phyloP scores from a whole-genome alignment of 1,139 yeast genomes.

The Candida albicans region DNA sequence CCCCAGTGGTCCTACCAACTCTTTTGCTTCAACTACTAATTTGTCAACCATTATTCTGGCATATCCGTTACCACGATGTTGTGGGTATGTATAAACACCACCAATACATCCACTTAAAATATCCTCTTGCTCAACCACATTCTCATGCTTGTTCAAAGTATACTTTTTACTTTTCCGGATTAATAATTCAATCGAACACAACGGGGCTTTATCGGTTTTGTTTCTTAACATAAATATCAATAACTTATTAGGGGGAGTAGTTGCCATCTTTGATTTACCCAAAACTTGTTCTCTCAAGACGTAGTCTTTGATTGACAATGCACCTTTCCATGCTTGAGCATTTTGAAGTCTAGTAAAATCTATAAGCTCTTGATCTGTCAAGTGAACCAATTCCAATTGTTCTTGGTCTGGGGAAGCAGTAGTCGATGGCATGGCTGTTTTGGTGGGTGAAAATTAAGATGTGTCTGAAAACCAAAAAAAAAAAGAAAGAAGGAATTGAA shows the following conservation, averaged over 20 bases:
- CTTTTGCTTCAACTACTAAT: slow-evolving; percentile 28
- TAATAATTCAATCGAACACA: slow-evolving; percentile 41
- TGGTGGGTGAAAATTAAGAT: not conserved
- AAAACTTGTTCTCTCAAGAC: slow-evolving; percentile 49
- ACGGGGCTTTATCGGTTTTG: slow-evolving; percentile 21
- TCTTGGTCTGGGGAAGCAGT: slow-evolving; percentile 8
- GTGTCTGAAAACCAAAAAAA: too few species aligned
- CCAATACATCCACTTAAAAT: slow-evolving; percentile 59
- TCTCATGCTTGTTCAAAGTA: slow-evolving; percentile 15
- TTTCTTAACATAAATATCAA: slow-evolving; percentile 31
- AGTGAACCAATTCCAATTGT: slow-evolving; percentile 21
- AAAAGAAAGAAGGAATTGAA: not conserved
- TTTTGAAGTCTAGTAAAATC: slow-evolving; percentile 51
- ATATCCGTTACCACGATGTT: slow-evolving; percentile 63
- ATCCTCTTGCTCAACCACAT: slow-evolving; percentile 18
- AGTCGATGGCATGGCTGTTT: slow-evolving; percentile 11
- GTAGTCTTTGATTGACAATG: slow-evolving; percentile 47
- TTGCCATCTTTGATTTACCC: slow-evolving; percentile 36
- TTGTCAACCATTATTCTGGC: slow-evolving; percentile 61
- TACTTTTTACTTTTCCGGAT: slow-evolving; percentile 33
- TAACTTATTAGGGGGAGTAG: slow-evolving; percentile 22
- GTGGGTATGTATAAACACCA: slow-evolving; percentile 61
- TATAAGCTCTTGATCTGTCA: slow-evolving; percentile 42
- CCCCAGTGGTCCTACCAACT: slow-evolving; percentile 36
- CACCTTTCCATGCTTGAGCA: slow-evolving; percentile 55